A percentile compares a stretch with the other conserved stretches of the same genome.
These are phyloP conservation scores for Xylariaceae sp. DNA, from an alignment of 2,329 filamentous ascomycete species.

Conservation along the genomic window DNA sequence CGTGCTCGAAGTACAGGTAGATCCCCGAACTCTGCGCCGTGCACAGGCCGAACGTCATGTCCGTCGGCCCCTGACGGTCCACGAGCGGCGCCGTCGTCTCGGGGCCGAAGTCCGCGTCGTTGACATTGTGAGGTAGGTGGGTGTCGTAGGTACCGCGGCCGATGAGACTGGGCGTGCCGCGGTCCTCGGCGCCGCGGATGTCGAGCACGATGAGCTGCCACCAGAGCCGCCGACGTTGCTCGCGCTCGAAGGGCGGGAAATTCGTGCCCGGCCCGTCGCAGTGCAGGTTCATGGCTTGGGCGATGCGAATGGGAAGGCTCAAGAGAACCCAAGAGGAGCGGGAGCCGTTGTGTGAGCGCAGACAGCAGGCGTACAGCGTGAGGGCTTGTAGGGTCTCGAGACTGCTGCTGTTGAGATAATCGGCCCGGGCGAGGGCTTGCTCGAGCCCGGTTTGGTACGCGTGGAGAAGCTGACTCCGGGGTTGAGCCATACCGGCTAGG, in stretches of 20 bases:
- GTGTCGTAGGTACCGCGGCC: constrained; percentile 41
- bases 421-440: constrained; percentile 34
- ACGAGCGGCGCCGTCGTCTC: constrained; percentile 29
- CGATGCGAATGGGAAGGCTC: constrained; percentile 37
- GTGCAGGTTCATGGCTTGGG: constrained; percentile 38
- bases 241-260: constrained; percentile 46
- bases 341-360: constrained; percentile 33
- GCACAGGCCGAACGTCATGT: constrained; percentile 37
- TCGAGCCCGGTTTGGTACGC: constrained; percentile 32
- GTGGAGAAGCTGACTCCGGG: constrained; percentile 27
- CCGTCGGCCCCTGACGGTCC: constrained; percentile 34
- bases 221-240: constrained; percentile 59
- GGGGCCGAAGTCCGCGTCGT: constrained; percentile 47
- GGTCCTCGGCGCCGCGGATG: constrained; percentile 48
- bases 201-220: constrained; percentile 62
- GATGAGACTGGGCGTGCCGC: constrained; percentile 44
- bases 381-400: constrained; percentile 38
- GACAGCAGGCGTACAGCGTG: constrained; percentile 36
- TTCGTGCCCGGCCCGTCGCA: constrained; percentile 32
- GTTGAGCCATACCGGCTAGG: constrained; percentile 28
- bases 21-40: constrained; percentile 35
- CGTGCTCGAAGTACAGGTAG: constrained; percentile 35
- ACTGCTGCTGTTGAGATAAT: constrained; percentile 37
- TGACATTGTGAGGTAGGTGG: constrained; percentile 45
- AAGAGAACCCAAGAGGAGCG: constrained; percentile 39